These are phyloP conservation scores for Lactarius evosmus DNA, from an alignment of 768 basidiomycete species.

Conservation along the genomic window DNA sequence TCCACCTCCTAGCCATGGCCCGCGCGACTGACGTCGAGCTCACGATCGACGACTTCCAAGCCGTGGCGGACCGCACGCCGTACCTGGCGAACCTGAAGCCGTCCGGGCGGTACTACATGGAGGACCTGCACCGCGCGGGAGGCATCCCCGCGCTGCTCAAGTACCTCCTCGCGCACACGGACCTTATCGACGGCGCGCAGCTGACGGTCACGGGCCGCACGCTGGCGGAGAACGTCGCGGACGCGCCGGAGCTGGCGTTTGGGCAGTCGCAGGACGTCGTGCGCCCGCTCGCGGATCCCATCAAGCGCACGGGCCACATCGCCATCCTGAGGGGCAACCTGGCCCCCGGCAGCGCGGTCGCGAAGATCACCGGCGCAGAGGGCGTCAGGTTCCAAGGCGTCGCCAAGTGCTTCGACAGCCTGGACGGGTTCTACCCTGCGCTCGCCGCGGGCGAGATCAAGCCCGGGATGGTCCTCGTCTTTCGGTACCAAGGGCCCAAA, in stretches of 20 bases:
- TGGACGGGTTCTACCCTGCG: conserved; percentile 69
- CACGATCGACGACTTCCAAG: conserved; percentile 84
- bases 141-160: conserved; percentile 84
- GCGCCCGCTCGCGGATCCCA: conserved; percentile 65
- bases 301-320: conserved; percentile 85
- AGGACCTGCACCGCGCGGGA: conserved; percentile 82
- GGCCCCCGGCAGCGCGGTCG: conserved; percentile 82
- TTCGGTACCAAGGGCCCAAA: conserved; percentile 87
- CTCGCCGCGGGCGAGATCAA: conserved; percentile 73
- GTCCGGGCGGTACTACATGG: conserved; percentile 86
- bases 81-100: conserved; percentile 85
- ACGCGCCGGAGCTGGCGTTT: conserved; percentile 70
- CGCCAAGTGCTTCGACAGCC: conserved; percentile 51
- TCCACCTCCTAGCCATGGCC: conserved; percentile 83
- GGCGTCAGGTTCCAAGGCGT: conserved; percentile 78
- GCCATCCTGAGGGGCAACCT: conserved; percentile 87
- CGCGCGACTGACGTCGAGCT: conserved; percentile 72
- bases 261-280: conserved; percentile 70
- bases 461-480: conserved; percentile 70
- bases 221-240: conserved; percentile 79
- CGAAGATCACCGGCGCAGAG: conserved; percentile 93
- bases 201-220: conserved; percentile 92
- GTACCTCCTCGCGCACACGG: conserved; percentile 73
- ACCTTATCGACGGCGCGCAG: conserved; percentile 76
- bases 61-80: conserved; percentile 73